Percentiles rank a stretch among this genome's conserved stretches.
These are phyloP conservation scores for Aureobasidium sp. DNA, from an alignment of 2,329 filamentous ascomycete species.

Conservation along the genomic window DNA sequence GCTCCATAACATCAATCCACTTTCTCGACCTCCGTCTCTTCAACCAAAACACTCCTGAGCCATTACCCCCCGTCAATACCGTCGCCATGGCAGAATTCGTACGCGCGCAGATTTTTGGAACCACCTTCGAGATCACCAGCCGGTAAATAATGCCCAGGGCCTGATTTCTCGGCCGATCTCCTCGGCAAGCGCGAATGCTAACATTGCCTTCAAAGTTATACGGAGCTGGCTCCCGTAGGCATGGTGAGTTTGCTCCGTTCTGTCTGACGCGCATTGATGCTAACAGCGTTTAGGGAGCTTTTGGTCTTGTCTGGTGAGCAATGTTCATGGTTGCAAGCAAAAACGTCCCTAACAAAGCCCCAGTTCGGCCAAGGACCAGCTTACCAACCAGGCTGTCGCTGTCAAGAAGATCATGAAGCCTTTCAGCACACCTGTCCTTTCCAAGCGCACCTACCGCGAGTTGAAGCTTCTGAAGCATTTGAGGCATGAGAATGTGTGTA, in stretches of 20 bases:
- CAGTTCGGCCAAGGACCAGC: conserved; percentile 95
- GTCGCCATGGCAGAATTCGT: conserved; percentile 95
- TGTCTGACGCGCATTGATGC: background rate
- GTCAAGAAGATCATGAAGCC: conserved; percentile 99
- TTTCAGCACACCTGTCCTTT: conserved; percentile 96
- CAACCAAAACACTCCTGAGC: conserved; percentile 1
- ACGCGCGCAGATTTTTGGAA: conserved; percentile 97
- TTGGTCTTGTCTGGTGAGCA: conserved; percentile 85
- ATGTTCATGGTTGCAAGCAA: background rate
- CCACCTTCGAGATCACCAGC: conserved; percentile 98
- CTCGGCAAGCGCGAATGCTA: background rate
- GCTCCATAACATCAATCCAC: background rate
- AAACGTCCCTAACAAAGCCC: conserved; percentile 12
- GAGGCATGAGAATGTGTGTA: conserved; percentile 82
- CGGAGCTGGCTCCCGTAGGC: conserved; percentile 93
- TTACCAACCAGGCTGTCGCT: conserved; percentile 91
- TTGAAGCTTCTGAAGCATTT: conserved; percentile 96
- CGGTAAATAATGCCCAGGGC: conserved; percentile 50
- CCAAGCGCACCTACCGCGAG: conserved; percentile 96
- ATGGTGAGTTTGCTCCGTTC: conserved; percentile 47
- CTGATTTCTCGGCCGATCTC: background rate
- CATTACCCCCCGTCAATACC: conserved; percentile 17
- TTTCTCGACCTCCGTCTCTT: background rate
- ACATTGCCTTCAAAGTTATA: conserved; percentile 58
- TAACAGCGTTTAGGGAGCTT: conserved; percentile 55